Base-by-base conservation (phyloP, 768 basidiomycete species). In the Pleurotus salmoneostramineus region DNA sequence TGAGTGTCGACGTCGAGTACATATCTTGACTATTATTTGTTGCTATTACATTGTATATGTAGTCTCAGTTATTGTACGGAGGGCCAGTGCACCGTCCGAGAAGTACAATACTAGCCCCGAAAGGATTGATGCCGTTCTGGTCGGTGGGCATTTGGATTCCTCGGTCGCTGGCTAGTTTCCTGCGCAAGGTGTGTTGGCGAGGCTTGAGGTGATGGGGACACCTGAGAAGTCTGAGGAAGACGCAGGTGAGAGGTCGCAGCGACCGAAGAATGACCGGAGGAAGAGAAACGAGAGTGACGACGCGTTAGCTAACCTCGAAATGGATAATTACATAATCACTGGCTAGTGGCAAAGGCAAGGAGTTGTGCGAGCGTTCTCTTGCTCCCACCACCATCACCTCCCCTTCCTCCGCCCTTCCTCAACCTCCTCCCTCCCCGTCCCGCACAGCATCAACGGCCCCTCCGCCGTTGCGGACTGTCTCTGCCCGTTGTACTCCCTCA, bases 381-480 rank as follows among this genome's bases (percentile, higher is more conserved):
- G 75, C 78, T 76, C 79, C 82, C 79, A 79, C 83, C 79, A 81
- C 77, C 79, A 77, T 74, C 70, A 75, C 77, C 71, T 59, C 64
- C 58, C 61, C 63, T 61, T 60, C 61, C 55, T 62, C 63, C 31
- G 59, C 50, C 35, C 63, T 60, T 58, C 65, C 69, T 62, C 62
- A 65, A 56, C 60, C 67, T 60, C 62, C 65, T 62, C 60, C 57
- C 61, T 65, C 63, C 58, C 55, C 64, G 58, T 61, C 60, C 52
- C 59, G 21, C 36, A 14, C 40, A 55, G 40, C 32, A 40, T 43
- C 52, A 55, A 55, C 52, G 40, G 52, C 40, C n/a, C 31, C 27
- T 43, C 14, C 36, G 52, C 52, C 40, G 52, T 43, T 55, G 52
- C 52, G 40, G 52, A 17, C 52, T 31, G 40, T 17, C 17, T 55